These are phyloP conservation scores for Scedosporium apiospermum DNA, from an alignment of 2,329 filamentous ascomycete genomes.

Conservation along the genomic window DNA sequence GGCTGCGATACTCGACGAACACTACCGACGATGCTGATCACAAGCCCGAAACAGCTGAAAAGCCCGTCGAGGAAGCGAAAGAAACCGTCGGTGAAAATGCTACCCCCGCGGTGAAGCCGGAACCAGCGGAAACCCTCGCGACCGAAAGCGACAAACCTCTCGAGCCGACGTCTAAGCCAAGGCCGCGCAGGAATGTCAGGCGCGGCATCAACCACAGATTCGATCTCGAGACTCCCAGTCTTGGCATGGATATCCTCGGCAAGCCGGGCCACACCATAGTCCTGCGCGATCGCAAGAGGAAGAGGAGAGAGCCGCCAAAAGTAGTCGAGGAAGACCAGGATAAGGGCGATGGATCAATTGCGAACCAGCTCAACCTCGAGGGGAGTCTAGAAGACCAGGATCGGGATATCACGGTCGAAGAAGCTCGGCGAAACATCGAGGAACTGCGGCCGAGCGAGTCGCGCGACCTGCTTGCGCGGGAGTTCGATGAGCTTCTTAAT, in stretches of 20 bases:
- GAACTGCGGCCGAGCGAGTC: conserved; percentile 34
- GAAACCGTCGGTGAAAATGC: background rate
- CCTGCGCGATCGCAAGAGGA: conserved; percentile 24
- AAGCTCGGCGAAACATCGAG: conserved; percentile 36
- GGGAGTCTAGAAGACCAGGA: conserved; percentile 18
- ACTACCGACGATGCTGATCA: background rate
- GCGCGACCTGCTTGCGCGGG: conserved; percentile 23
- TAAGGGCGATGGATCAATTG: background rate
- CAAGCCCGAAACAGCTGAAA: background rate
- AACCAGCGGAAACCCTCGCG: background rate
- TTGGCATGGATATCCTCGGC: conserved; percentile 25
- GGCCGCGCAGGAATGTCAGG: background rate
- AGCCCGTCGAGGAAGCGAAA: background rate
- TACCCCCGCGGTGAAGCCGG: background rate
- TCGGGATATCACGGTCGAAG: conserved; percentile 18
- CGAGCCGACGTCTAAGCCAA: background rate
- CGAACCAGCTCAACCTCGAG: conserved; percentile 20
- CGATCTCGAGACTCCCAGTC: conserved; percentile 6
- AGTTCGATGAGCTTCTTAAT: conserved; percentile 31
- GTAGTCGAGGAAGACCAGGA: conserved; percentile 8
- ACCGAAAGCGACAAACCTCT: background rate
- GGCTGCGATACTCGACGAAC: background rate
- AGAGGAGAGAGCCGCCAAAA: background rate
- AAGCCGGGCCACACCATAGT: conserved; percentile 34
- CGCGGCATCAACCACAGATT: background rate